Conservation (phyloP, 495 filamentous ascomycete species). For the Filosporella fistucella region DNA sequence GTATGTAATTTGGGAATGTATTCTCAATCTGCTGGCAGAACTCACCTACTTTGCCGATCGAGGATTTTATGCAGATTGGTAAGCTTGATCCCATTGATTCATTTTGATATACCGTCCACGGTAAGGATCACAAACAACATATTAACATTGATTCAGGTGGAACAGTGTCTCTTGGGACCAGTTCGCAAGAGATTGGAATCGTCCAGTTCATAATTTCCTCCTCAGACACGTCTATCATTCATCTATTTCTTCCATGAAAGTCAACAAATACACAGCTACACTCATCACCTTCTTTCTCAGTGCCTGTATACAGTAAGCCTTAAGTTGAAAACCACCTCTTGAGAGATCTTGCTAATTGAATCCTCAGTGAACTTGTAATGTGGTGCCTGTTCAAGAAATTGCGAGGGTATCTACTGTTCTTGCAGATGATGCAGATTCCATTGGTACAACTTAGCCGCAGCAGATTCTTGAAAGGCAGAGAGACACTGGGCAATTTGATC, state of each 20-base stretch:
- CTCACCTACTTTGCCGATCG: conserved; percentile 72
- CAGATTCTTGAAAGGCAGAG: conserved; percentile 51
- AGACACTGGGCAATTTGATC: conserved; percentile 62
- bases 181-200: conserved; percentile 66
- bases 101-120: too few species aligned
- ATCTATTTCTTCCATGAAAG: conserved; percentile 62
- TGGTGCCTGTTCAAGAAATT: conserved; percentile 69
- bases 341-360: too few species aligned
- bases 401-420: conserved; percentile 62
- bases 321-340: too few species aligned
- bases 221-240: conserved; percentile 69
- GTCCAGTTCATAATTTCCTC: conserved; percentile 31
- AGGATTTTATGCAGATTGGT: conserved; percentile 70
- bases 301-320: conserved; percentile 66
- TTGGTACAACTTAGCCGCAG: conserved; percentile 60
- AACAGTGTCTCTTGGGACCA: conserved; percentile 53
- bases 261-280: conserved; percentile 65
- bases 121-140: too few species aligned
- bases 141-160: too few species aligned
- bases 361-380: conserved; percentile 75
- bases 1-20: conserved; percentile 80
- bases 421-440: conserved; percentile 70
- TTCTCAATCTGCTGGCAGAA: conserved; percentile 72
- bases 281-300: conserved; percentile 68
- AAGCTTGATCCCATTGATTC: too few species aligned